Evolutionary conservation across 208 protist genomes (phyloP), one percentile per base, ranked within the genome.

Genomic region (Naegleria gruberi): DNA sequence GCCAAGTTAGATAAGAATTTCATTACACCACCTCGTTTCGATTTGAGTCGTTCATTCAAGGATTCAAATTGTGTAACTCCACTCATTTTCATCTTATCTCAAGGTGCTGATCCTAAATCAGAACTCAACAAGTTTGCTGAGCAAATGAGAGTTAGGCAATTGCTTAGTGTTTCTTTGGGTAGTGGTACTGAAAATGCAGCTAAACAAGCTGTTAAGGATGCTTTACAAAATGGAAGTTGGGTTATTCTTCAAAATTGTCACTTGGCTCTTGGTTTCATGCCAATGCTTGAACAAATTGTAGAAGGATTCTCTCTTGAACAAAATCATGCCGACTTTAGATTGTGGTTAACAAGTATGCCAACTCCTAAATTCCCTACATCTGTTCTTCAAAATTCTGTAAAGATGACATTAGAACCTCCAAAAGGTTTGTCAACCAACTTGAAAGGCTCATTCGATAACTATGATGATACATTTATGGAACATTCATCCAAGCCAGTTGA

Each of bases 401-500:
- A 99, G 93, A 98, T 99, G 95, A 99, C 98, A 15, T 99, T 99
- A 92, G 98, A 99, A 94, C 98, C 98, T n/a, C 98, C 98, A 30
- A 98, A 98, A 94, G 98, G 98, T 43, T 93, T 99, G 92, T 95
- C 97, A 90, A 95, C 97, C 43, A 99, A 99, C 91, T 93, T 99
- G 26, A 55, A 92, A 43, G 55, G 93, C 7, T 94, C 94, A 4
- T 96, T 92, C 85, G 85, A 73, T 43, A 82, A 86, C 40, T 97
- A 97, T 93, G 83, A 85, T 46, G 92, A 95, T 55, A 95, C 97
- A 34, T 98, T 96, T 90, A 93, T 99, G 17, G 94, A 97, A 37
- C 91, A 90, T 17, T 97, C 95, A 90, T 94, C 93, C 65, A 97
- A 98, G 93, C 93, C 96, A 17, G 91, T 82, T 19, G 95, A 94